These are phyloP conservation scores for Daldinia eschscholtzii DNA, from an alignment of 2,329 filamentous ascomycete genomes.

Conservation along the genomic window DNA sequence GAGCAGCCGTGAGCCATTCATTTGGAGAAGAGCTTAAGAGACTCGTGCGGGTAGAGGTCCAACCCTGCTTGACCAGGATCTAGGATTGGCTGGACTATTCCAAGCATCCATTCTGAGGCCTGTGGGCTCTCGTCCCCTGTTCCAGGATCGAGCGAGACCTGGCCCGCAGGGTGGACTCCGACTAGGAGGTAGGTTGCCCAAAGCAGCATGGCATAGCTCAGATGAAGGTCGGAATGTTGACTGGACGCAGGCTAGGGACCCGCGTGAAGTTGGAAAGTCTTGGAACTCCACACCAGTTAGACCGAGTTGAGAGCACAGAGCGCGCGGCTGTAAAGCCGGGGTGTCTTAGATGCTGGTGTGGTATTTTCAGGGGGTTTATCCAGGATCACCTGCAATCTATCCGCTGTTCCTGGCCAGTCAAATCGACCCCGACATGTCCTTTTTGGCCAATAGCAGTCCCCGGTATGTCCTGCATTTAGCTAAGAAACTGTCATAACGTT, in stretches of 20 bases:
- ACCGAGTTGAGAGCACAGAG: constrained; percentile 45
- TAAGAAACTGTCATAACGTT: constrained; percentile 29
- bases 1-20: constrained; percentile 42
- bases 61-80: constrained; percentile 41
- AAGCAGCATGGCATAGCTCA: constrained; percentile 36
- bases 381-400: constrained; percentile 39
- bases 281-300: constrained; percentile 40
- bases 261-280: constrained; percentile 39
- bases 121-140: constrained; percentile 43
- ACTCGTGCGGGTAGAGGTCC: constrained; percentile 36
- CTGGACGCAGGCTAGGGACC: constrained; percentile 25
- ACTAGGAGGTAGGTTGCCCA: constrained; percentile 36
- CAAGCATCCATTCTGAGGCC: constrained; percentile 40
- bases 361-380: constrained; percentile 49
- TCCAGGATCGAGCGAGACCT: constrained; percentile 41
- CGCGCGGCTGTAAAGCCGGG: constrained; percentile 49
- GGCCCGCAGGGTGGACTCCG: constrained; percentile 22
- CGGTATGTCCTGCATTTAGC: constrained; percentile 28
- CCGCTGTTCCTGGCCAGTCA: constrained; percentile 41
- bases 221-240: constrained; percentile 22
- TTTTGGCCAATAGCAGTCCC: constrained; percentile 41
- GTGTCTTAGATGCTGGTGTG: constrained; percentile 44
- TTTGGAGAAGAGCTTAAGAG: constrained; percentile 36
- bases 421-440: constrained; percentile 13
- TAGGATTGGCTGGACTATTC: constrained; percentile 46